Evolutionary conservation across 2,329 filamentous ascomycete species (phyloP).

Genomic region (Ophiosphaerella narmari): DNA sequence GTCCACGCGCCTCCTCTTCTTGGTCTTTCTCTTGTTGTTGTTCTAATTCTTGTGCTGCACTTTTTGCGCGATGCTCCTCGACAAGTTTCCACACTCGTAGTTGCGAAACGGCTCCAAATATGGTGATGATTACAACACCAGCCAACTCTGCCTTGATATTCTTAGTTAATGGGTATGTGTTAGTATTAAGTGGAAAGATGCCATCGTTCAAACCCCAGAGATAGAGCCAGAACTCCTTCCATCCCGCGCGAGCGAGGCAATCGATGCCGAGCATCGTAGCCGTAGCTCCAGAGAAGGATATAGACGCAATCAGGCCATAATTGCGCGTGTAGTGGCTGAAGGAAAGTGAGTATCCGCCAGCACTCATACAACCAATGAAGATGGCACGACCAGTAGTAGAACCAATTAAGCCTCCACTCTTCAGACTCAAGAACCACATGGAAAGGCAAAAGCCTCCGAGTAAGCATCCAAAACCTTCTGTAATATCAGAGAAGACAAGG

Average conservation of each 20-base stretch:
- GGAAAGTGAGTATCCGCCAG: constrained; percentile 72
- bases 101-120: constrained; percentile 81
- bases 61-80: constrained; percentile 56
- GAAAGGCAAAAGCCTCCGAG: constrained; percentile 82
- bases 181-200: constrained; percentile 76
- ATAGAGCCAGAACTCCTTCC: constrained; percentile 97
- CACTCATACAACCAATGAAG: constrained; percentile 75
- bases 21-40: constrained; percentile 63
- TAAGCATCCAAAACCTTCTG: constrained; percentile 83
- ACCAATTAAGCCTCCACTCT: constrained; percentile 73
- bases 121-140: constrained; percentile 72
- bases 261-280: constrained; percentile 82
- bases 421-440: constrained; percentile 88
- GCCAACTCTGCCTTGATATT: constrained; percentile 87
- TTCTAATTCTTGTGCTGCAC: constrained; percentile 53
- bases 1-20: constrained; percentile 73
- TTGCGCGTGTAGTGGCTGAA: constrained; percentile 73
- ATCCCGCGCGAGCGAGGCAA: constrained; percentile 83
- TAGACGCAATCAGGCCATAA: constrained; percentile 75
- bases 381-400: constrained; percentile 67
- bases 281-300: constrained; percentile 82
- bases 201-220: constrained; percentile 80
- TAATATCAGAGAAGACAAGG: constrained; percentile 81
- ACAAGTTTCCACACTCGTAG: constrained; percentile 84
- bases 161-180: constrained; percentile 82